Evolutionary conservation across 106 monocot genomes (phyloP), one percentile per base, ranked within the genome.

Genomic region (Iris macrosiphon): DNA sequence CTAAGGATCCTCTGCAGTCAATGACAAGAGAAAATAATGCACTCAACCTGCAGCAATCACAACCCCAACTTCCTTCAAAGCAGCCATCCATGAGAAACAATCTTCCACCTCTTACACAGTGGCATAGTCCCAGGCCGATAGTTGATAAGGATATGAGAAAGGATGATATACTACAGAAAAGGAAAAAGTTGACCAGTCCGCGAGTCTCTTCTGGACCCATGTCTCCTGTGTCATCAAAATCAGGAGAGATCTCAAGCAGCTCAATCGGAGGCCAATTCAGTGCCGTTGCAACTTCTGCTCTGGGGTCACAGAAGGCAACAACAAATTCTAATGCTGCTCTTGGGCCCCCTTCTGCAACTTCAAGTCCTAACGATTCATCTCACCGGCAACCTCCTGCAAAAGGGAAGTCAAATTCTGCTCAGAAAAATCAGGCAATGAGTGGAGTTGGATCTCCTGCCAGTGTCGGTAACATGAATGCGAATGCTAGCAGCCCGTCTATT

Each of bases 361-460:
- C 91, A 14, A 85, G 82, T 64, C 81, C 78, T 4, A 82, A 46
- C 65, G 82, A 85, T 64, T 82, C 79, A 8, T 40, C 79, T 40
- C 92, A 84, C 19, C 63, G 78, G 42, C 77, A 75, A 32, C 62
- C 50, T 15, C 15, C 67, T 40, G 41, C 34, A 8, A 89, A 79
- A 49, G 28, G 89, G 24, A 96, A 96, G 80, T 41, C 74, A 18
- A 83, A 72, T 65, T 86, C 89, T 60, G 65, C 76, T 6, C 58
- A 65, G 14, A 85, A 83, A 76, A 65, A 76, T 58, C 89, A 82
- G 60, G 27, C 67, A 2, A 71, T 84, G 45, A 84, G 80, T 69
- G 84, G 74, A 49, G 89, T 85, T 33, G 95, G 79, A 41, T 95
- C 89, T 58, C 95, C 95, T 74, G 89, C 82, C 40, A 96, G 96